These are phyloP conservation scores for Agaricus blazei DNA, from an alignment of 768 basidiomycete genomes.

Conservation along the genomic window DNA sequence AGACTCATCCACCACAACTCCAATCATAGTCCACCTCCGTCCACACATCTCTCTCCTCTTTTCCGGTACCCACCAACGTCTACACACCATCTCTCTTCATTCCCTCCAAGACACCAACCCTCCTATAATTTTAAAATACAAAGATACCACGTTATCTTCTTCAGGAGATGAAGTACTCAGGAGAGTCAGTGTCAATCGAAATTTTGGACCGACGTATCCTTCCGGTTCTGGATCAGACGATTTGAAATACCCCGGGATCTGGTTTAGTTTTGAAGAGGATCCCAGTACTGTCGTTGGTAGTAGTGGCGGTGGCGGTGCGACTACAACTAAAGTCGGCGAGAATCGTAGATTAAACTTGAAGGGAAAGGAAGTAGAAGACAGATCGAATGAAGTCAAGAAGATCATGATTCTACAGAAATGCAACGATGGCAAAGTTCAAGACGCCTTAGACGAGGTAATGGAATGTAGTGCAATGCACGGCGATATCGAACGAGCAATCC, in stretches of 20 bases:
- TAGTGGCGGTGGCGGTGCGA: conserved; percentile 18
- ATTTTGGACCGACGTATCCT: conserved; percentile 82
- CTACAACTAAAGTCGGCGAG: neutral
- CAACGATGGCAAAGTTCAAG: conserved; percentile 45
- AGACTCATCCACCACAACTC: conserved; percentile 63
- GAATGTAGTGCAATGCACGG: conserved; percentile 67
- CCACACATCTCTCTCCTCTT: conserved; percentile 86
- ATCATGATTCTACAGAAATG: conserved; percentile 71
- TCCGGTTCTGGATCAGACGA: conserved; percentile 42
- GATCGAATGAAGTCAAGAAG: conserved; percentile 71
- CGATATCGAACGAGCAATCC: conserved; percentile 61
- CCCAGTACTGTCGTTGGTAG: neutral
- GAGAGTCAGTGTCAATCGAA: conserved; percentile 60
- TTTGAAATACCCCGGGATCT: conserved; percentile 75
- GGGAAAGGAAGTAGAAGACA: conserved; percentile 49
- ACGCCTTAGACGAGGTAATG: conserved; percentile 69
- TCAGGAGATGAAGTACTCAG: conserved; percentile 49
- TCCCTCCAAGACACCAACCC: conserved; percentile 64
- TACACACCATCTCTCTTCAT: conserved; percentile 73
- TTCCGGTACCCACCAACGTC: conserved; percentile 70
- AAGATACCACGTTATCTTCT: conserved; percentile 58
- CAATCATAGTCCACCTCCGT: conserved; percentile 71
- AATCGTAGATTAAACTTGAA: conserved; percentile 38
- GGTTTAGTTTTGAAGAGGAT: conserved; percentile 83
- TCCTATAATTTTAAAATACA: conserved; percentile 65